These are phyloP conservation scores for Phlyctochytrium planicorne DNA, from an alignment of 192 early-diverging fungal genomes.

Conservation along the genomic window DNA sequence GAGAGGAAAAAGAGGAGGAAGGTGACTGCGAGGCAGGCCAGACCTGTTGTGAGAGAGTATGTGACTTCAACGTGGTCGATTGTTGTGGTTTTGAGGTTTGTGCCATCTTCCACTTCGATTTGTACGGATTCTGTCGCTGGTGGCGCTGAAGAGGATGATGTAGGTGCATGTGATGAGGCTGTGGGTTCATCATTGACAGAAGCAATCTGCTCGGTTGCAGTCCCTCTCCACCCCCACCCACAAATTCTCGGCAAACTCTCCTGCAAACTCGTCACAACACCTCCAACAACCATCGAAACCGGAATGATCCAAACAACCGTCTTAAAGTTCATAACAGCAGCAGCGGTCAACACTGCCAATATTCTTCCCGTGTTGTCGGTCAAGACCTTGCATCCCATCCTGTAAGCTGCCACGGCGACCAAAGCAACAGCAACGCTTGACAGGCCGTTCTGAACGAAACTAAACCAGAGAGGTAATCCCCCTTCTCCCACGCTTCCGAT, in stretches of 20 bases:
- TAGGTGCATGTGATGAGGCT: background rate
- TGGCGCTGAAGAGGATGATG: background rate
- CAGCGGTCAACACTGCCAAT: conserved; percentile 11
- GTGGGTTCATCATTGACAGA: background rate
- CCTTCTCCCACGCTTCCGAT: conserved; percentile 36
- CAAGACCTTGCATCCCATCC: conserved; percentile 19
- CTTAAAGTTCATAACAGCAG: conserved; percentile 28
- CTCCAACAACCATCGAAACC: conserved; percentile 53
- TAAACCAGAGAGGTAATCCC: conserved; percentile 45
- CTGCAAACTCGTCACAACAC: conserved; percentile 22
- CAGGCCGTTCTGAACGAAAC: conserved; percentile 53
- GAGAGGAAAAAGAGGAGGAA: conserved; percentile 38
- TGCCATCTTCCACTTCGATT: background rate
- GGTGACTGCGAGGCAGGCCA: conserved; percentile 7
- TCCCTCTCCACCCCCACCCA: background rate
- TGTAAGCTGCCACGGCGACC: conserved; percentile 53
- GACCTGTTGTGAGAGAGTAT: background rate
- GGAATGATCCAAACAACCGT: conserved; percentile 48
- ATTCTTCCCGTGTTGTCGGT: conserved; percentile 5
- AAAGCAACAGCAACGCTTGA: conserved; percentile 58
- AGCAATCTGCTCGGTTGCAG: background rate
- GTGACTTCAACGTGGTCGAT: background rate
- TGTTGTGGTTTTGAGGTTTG: conserved; percentile 10
- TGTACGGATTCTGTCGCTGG: conserved; percentile 1
- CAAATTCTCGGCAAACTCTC: background rate